Percentiles rank a stretch among this genome's conserved stretches.
Evolutionary conservation across 2,329 filamentous ascomycete genomes (phyloP).

Genomic region (Lasiodiplodia gonubiensis): DNA sequence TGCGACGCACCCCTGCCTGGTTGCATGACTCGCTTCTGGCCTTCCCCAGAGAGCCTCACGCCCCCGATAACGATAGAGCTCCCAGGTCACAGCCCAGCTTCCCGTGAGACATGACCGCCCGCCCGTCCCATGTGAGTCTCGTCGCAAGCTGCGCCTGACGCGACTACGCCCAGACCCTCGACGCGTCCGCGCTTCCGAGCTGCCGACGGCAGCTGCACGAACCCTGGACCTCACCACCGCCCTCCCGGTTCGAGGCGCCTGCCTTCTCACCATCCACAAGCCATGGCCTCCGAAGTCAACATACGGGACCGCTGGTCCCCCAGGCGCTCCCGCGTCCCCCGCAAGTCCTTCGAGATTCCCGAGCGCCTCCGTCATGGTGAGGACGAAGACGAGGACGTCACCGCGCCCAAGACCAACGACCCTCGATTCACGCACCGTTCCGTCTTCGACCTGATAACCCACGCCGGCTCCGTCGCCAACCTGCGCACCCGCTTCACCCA

Average conservation of each 20-base stretch:
- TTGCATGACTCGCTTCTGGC: constrained; percentile 11
- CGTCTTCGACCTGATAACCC: constrained; percentile 89
- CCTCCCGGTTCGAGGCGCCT: constrained; percentile 1
- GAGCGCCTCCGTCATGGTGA: constrained; percentile 64
- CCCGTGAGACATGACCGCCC: constrained; percentile 12
- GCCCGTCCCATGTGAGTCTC: constrained; percentile 8
- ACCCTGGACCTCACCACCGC: constrained; percentile 14
- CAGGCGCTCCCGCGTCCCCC: constrained; percentile 4
- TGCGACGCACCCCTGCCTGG: constrained; percentile 4
- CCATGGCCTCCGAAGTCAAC: constrained; percentile 25
- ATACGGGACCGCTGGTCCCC: constrained; percentile 1
- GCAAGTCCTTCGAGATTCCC: constrained; percentile 58
- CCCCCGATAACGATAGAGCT: constrained; percentile 27
- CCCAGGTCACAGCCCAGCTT: constrained; percentile 5
- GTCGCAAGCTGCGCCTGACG: constrained; percentile 9
- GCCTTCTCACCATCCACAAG: not conserved
- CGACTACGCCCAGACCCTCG: constrained; percentile 13
- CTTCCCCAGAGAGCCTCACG: constrained; percentile 26
- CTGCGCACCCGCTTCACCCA: constrained; percentile 78
- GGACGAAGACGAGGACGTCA: constrained; percentile 66
- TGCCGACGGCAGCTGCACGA: constrained; percentile 10
- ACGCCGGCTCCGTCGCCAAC: constrained; percentile 81
- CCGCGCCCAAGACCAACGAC: constrained; percentile 57
- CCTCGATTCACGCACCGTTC: constrained; percentile 85
- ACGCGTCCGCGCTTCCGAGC: constrained; percentile 16